phyloP scores from a whole-genome alignment of 805 yeast genomes.

The Scheffersomyces coipomensis region DNA sequence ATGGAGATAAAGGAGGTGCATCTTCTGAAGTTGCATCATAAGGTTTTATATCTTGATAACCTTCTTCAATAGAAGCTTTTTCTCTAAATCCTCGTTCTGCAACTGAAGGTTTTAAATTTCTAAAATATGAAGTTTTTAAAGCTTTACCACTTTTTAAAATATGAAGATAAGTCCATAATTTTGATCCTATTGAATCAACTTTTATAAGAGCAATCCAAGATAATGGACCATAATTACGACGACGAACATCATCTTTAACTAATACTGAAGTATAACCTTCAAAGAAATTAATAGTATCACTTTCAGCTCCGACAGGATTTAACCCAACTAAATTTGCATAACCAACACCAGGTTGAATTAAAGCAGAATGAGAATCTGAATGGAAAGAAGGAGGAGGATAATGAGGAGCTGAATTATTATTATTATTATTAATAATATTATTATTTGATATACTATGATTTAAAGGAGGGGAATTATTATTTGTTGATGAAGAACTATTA shows the following conservation, averaged over 20 bases:
- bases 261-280: slow-evolving; percentile 22
- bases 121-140: background rate
- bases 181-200: slow-evolving; percentile 19
- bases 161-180: slow-evolving; percentile 11
- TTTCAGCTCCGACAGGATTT: slow-evolving; percentile 12
- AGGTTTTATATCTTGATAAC: slow-evolving; percentile 8
- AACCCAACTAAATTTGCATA: slow-evolving; percentile 5
- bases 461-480: background rate
- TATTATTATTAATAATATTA: background rate
- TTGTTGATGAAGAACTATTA: background rate
- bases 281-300: slow-evolving; percentile 16
- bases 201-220: slow-evolving; percentile 27
- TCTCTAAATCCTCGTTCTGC: slow-evolving; percentile 5
- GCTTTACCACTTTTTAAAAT: slow-evolving; percentile 2
- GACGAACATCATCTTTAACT: slow-evolving; percentile 19
- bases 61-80: slow-evolving; percentile 11
- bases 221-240: slow-evolving; percentile 30
- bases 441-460: background rate
- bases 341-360: background rate
- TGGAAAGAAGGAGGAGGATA: too few relatives aligned
- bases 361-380: too few relatives aligned
- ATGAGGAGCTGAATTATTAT: background rate
- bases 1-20: too few relatives aligned
- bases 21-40: background rate
- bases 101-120: background rate